Percentiles rank a stretch among this genome's conserved stretches.
Evolutionary conservation across 2,329 filamentous ascomycete species (phyloP).

Genomic region (Leptosphaerulina australis): DNA sequence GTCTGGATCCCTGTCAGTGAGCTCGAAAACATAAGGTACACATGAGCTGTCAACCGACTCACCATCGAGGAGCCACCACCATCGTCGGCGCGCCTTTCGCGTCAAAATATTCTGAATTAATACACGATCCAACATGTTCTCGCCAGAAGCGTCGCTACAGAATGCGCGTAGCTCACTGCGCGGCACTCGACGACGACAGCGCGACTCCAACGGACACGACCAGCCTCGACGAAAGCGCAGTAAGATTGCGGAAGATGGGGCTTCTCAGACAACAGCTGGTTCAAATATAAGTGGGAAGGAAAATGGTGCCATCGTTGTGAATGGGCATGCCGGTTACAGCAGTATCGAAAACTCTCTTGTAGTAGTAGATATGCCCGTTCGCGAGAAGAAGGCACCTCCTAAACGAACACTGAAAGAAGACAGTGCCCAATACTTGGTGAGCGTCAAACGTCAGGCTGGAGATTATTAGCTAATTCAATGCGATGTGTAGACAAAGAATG

Average conservation of each 20-base stretch:
- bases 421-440: slow-evolving; percentile 69
- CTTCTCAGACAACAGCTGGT: slow-evolving; percentile 32
- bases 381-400: slow-evolving; percentile 46
- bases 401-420: slow-evolving; percentile 69
- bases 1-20: slow-evolving; percentile 17
- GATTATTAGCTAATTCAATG: slow-evolving; percentile 14
- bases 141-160: slow-evolving; percentile 45
- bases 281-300: slow-evolving; percentile 38
- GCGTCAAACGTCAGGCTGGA: slow-evolving; percentile 29
- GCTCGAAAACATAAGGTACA: slow-evolving; percentile 20
- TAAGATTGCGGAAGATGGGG: slow-evolving; percentile 54
- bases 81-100: slow-evolving; percentile 20
- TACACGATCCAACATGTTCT: slow-evolving; percentile 44
- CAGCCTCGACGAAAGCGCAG: slow-evolving; percentile 56
- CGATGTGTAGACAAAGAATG: slow-evolving; percentile 72
- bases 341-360: slow-evolving; percentile 39
- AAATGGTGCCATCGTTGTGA: slow-evolving; percentile 42
- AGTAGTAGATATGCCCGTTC: slow-evolving; percentile 48
- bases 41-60: slow-evolving; percentile 11
- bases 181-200: slow-evolving; percentile 54
- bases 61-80: slow-evolving; percentile 12
- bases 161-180: slow-evolving; percentile 50
- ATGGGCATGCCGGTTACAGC: slow-evolving; percentile 40
- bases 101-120: not conserved
- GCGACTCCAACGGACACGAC: slow-evolving; percentile 51